phyloP scores from a whole-genome alignment of 1,284 basidiomycete genomes.

The Heliocybe sulcata region DNA sequence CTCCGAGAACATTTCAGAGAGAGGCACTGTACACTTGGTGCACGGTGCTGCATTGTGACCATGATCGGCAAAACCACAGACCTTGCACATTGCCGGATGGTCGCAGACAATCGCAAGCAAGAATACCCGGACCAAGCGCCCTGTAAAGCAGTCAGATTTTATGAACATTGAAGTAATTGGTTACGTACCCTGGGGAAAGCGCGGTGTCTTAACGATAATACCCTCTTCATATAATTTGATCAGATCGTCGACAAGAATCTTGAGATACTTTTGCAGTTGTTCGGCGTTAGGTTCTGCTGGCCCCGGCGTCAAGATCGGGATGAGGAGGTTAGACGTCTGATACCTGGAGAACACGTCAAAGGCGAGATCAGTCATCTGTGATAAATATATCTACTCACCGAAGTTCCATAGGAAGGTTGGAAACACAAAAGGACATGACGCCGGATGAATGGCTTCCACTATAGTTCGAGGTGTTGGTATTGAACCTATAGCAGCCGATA shows the following conservation, averaged over 20 bases:
- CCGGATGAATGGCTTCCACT: slow-evolving; percentile 5
- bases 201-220: slow-evolving; percentile 11
- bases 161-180: not conserved
- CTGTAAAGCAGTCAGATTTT: slow-evolving; percentile 8
- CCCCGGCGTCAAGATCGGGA: slow-evolving; percentile 12
- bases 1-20: slow-evolving; percentile 11
- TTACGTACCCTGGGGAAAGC: slow-evolving; percentile 11
- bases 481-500: not conserved
- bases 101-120: slow-evolving; percentile 21
- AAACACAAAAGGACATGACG: slow-evolving; percentile 10
- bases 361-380: too few relatives aligned
- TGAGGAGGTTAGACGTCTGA: slow-evolving; percentile 10
- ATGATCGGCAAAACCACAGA: slow-evolving; percentile 22
- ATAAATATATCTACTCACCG: too few relatives aligned
- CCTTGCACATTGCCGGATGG: slow-evolving; percentile 24
- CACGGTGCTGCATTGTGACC: slow-evolving; percentile 15
- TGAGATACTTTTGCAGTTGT: slow-evolving; percentile 14
- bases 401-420: slow-evolving; percentile 11
- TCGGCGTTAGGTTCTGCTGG: slow-evolving; percentile 14
- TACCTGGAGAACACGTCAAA: too few relatives aligned
- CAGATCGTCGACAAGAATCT: slow-evolving; percentile 13
- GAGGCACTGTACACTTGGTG: slow-evolving; percentile 15
- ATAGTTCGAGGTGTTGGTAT: not conserved
- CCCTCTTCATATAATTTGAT: slow-evolving; percentile 15
- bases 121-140: slow-evolving; percentile 16